Evolutionary conservation across 768 basidiomycete species (phyloP).

Genomic region (Amanita exitialis): DNA sequence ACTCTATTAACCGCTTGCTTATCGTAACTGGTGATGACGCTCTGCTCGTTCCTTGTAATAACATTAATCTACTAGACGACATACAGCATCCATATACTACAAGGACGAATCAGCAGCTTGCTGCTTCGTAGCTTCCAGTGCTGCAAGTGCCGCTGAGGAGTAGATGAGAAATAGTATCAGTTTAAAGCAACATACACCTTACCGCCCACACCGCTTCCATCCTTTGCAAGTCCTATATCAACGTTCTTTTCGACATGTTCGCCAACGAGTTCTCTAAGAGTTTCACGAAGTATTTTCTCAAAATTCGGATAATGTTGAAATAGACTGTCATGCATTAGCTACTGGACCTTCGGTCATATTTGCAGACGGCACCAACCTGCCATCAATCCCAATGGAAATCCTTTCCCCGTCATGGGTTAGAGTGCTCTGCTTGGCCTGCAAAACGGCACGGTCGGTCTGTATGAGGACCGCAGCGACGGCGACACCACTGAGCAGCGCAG

Average conservation of each 20-base stretch:
- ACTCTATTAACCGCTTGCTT: too few relatives aligned
- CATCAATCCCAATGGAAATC: slow-evolving; percentile 86
- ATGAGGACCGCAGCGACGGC: slow-evolving; percentile 80
- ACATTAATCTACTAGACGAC: background rate
- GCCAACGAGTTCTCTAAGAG: slow-evolving; percentile 70
- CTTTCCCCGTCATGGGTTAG: slow-evolving; percentile 27
- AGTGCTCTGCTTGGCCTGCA: slow-evolving; percentile 29
- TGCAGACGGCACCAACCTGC: slow-evolving; percentile 44
- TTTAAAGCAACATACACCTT: slow-evolving; percentile 19
- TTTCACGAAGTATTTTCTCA: slow-evolving; percentile 61
- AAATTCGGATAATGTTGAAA: slow-evolving; percentile 91
- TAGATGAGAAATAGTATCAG: slow-evolving; percentile 6
- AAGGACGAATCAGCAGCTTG: background rate
- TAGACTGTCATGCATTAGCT: slow-evolving; percentile 38
- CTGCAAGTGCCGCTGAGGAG: slow-evolving; percentile 77
- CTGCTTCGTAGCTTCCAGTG: slow-evolving; percentile 65
- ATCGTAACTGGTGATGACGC: background rate
- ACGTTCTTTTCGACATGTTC: slow-evolving; percentile 71
- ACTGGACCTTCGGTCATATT: background rate
- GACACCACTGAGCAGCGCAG: slow-evolving; percentile 74
- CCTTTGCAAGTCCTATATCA: slow-evolving; percentile 88
- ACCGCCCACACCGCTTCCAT: slow-evolving; percentile 98
- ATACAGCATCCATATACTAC: background rate
- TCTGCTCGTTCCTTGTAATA: background rate
- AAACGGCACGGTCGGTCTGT: slow-evolving; percentile 64